Evolutionary conservation across 352 stramenopile species (phyloP).

Genomic region (Phytophthora meadii): DNA sequence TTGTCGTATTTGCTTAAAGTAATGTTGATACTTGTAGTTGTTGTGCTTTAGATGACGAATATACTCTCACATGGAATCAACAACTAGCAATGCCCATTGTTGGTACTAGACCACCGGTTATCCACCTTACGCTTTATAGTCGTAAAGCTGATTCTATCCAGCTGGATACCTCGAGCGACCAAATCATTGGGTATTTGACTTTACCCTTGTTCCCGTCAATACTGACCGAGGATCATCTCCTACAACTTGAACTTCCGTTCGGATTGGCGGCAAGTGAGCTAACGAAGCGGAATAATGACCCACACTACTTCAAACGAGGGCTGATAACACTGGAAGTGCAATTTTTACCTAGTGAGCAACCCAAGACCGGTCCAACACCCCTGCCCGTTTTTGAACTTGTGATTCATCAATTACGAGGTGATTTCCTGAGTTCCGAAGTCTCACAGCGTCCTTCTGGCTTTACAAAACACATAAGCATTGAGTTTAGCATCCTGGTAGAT

Average conservation of each 20-base stretch:
- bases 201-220: slow-evolving; percentile 40
- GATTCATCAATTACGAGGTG: slow-evolving; percentile 30
- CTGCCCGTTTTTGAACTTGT: slow-evolving; percentile 27
- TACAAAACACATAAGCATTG: slow-evolving; percentile 21
- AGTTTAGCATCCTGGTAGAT: slow-evolving; percentile 25
- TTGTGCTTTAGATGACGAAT: too few relatives aligned
- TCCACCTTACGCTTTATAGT: slow-evolving; percentile 35
- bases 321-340: slow-evolving; percentile 44
- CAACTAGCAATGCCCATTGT: slow-evolving; percentile 32
- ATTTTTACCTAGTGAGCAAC: slow-evolving; percentile 25
- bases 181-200: slow-evolving; percentile 32
- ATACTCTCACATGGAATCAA: slow-evolving; percentile 44
- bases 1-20: neutral
- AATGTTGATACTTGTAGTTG: too few relatives aligned
- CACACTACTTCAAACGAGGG: slow-evolving; percentile 31
- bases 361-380: neutral
- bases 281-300: slow-evolving; percentile 5
- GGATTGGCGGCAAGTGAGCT: slow-evolving; percentile 1
- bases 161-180: neutral
- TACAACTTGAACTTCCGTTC: slow-evolving; percentile 42
- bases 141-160: neutral
- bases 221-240: slow-evolving; percentile 33
- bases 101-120: slow-evolving; percentile 17
- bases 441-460: neutral
- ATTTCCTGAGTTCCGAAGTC: neutral